Evolutionary conservation across 2,329 filamentous ascomycete genomes (phyloP), one percentile per base, ranked within the genome.

Genomic region (Phialophora tarda): DNA sequence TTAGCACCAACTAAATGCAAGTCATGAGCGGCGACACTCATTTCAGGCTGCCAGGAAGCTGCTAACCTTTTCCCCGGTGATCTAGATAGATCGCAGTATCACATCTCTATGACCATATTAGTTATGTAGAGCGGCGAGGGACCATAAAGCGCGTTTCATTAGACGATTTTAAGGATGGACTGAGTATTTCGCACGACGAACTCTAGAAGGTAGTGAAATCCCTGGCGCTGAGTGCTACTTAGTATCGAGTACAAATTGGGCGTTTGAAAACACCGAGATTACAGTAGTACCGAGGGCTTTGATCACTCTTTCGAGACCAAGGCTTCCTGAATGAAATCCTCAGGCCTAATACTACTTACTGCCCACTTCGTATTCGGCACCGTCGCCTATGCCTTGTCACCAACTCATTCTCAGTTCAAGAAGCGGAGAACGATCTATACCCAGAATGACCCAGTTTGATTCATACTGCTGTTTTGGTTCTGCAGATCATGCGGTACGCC

Each of bases 361-460:
- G 34, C 55, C 55, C 55, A 58, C 55, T 58, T 58, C 55, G 55
- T 58, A 58, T 47, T 58, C 34, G 55, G 55, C 55, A 21, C 55
- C 55, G 32, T 58, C 55, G 55, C 55, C 55, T 58, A 34, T 47
- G 55, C 47, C 55, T 58, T 58, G 55, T 24, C 55, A 58, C 55
- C 55, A 44, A 41, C 55, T 58, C 55, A 58, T 44, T 58, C 55
- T 47, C 55, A 58, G 34, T 58, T n/a, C 28, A 58, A 58, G 55
- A 58, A 58, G 55, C 55, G 55, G 55, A 47, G 55, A 58, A 58
- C 34, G 55, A 58, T 58, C 55, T 58, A 58, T 58, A 28, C 55
- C 55, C 55, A 28, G 55, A 44, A 44, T 47, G 55, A 44, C 55
- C 55, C 55, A 47, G 55, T 58, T 58, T 58, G 55, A 58, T 58